Evolutionary conservation across 495 filamentous ascomycete species (phyloP).

Genomic region (Pseudoneurospora amorphoporcata): DNA sequence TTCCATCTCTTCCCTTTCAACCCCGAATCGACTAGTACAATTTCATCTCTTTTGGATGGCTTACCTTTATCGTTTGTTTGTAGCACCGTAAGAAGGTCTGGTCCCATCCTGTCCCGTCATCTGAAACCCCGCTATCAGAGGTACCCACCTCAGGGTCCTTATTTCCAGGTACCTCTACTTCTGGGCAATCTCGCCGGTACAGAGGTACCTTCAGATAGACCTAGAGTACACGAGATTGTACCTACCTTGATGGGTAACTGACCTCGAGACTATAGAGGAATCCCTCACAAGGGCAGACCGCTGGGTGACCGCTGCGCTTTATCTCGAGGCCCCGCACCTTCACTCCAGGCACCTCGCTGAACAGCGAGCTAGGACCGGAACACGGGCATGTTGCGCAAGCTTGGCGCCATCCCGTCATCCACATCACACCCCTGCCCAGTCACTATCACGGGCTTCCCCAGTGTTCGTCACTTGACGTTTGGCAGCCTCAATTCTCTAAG

Average conservation of each 20-base stretch:
- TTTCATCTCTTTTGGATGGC: too few species aligned
- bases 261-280: background rate
- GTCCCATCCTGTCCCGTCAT: background rate
- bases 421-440: background rate
- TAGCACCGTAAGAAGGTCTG: background rate
- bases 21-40: too few species aligned
- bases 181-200: background rate
- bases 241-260: background rate
- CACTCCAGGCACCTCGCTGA: background rate
- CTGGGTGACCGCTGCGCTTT: background rate
- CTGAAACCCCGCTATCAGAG: background rate
- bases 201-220: background rate
- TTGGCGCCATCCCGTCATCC: background rate
- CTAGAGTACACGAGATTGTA: background rate
- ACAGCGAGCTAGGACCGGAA: background rate
- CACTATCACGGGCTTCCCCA: constrained; percentile 2
- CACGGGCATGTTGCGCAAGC: background rate
- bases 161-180: background rate
- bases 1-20: too few species aligned
- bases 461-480: constrained; percentile 2
- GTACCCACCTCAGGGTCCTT: background rate
- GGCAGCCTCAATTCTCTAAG: background rate
- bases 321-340: background rate
- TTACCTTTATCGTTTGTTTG: too few species aligned
- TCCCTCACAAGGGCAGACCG: background rate